Evolutionary conservation across 768 basidiomycete genomes (phyloP).

Genomic region (Psilocybe subaeruginosa): DNA sequence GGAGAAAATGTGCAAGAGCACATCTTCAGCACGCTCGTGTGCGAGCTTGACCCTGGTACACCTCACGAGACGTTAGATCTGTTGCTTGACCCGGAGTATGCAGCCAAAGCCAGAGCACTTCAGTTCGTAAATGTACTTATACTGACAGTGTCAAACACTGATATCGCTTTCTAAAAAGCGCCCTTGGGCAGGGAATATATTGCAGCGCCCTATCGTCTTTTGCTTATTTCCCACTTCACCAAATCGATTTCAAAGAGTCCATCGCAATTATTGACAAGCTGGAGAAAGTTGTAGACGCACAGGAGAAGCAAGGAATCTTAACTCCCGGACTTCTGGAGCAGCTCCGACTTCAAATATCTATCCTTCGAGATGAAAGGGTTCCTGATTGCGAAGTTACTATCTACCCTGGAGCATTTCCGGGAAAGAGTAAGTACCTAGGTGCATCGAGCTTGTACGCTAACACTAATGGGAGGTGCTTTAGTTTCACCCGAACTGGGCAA

Average conservation of each 20-base stretch:
- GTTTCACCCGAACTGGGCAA: slow-evolving; percentile 40
- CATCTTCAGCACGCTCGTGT: not conserved
- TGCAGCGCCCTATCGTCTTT: too few relatives aligned
- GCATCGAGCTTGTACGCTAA: too few relatives aligned
- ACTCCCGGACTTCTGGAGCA: slow-evolving; percentile 42
- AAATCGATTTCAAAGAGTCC: not conserved
- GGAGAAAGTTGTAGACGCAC: slow-evolving; percentile 26
- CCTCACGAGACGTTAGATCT: slow-evolving; percentile 41
- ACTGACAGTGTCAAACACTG: too few relatives aligned
- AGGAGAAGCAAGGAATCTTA: slow-evolving; percentile 15
- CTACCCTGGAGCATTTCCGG: slow-evolving; percentile 22
- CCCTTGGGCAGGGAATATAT: too few relatives aligned
- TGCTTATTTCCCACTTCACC: too few relatives aligned
- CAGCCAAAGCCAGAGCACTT: too few relatives aligned
- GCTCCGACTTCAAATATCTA: slow-evolving; percentile 37
- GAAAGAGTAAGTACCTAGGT: slow-evolving; percentile 8
- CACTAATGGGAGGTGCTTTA: slow-evolving; percentile 2
- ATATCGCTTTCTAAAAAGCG: too few relatives aligned
- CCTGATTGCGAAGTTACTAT: not conserved
- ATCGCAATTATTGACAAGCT: slow-evolving; percentile 20
- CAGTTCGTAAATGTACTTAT: too few relatives aligned
- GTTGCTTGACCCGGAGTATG: too few relatives aligned
- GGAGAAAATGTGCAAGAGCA: slow-evolving; percentile 45
- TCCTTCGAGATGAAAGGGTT: slow-evolving; percentile 23
- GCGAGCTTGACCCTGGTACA: slow-evolving; percentile 10